Evolutionary conservation across 768 basidiomycete species (phyloP).

Genomic region (Tephrocybe sp.): DNA sequence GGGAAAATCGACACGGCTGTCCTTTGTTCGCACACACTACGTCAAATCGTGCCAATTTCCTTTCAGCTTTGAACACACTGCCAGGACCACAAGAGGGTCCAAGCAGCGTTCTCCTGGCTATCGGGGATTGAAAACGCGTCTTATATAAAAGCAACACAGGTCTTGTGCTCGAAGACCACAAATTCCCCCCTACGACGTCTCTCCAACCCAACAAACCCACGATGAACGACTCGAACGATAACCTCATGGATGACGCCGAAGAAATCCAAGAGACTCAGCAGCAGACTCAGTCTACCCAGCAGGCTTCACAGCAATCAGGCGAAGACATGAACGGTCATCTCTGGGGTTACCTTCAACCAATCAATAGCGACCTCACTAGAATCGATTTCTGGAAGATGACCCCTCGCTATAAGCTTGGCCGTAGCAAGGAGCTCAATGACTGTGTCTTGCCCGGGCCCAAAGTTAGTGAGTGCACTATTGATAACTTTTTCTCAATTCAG

Average conservation of each 20-base stretch:
- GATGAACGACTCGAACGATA: conserved; percentile 15
- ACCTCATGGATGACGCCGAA: conserved; percentile 23
- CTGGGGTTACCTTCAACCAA: conserved; percentile 74
- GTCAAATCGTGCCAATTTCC: conserved; percentile 4
- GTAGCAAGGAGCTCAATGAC: conserved; percentile 44
- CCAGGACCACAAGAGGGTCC: conserved; percentile 12
- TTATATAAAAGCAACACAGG: conserved; percentile 22
- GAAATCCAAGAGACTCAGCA: conserved; percentile 31
- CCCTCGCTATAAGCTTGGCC: conserved; percentile 51
- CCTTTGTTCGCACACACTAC: conserved; percentile 4
- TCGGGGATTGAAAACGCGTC: conserved; percentile 33
- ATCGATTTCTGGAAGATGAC: conserved; percentile 61
- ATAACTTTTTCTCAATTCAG: not conserved
- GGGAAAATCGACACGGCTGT: conserved; percentile 1
- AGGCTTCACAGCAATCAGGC: conserved; percentile 37
- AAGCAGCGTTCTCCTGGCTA: conserved; percentile 13
- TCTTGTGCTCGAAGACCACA: not conserved
- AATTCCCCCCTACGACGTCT: not conserved
- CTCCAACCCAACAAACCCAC: not conserved
- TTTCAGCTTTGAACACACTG: conserved; percentile 15
- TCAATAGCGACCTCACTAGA: conserved; percentile 45
- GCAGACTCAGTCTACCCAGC: conserved; percentile 46
- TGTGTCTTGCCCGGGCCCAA: conserved; percentile 66
- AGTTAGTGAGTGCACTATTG: conserved; percentile 57
- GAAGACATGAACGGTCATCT: conserved; percentile 40